Evolutionary conservation across 176 grass and related monocot species (phyloP), one percentile per base, ranked within the genome.

Genomic region (Ampelocalamus luodianensis): DNA sequence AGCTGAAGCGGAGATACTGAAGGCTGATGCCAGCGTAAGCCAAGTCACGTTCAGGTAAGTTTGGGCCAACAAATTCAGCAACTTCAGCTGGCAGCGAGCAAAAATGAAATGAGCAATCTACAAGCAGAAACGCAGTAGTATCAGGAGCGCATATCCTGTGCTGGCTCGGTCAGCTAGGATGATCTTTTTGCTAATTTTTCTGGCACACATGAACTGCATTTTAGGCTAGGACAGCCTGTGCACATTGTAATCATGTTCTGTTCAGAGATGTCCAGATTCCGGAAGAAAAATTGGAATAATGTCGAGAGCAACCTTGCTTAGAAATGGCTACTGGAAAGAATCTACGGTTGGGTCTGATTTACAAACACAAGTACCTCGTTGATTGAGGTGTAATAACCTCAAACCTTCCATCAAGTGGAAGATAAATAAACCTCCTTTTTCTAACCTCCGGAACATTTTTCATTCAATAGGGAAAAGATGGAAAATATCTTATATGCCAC

Each of bases 11-110:
- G 88, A 92, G 83, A 95, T 98, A 83, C 69, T 95, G 76, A 86
- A 83, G 78, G 83, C 91, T 68, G 89, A 90, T 66, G 55, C 87
- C 4, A 90, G 89, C 65, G 90, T 98, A 93, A 89, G 90, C 84
- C 83, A 98, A 86, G 89, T 98, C 54, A 95, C 39, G 75, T 95
- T 53, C 96, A 98, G 45, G 83, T 94, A 45, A 92, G 87, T 74
- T 85, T 98, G 73, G 91, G 93, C 20, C 85, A 86, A 77, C 90
- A 90, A 68, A 95, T 95, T 72, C 82, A 79, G 23, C 68, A 89
- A 64, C 90, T 81, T 93, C 86, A 84, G 40, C 78, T 89, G 64
- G 54, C 88, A 34, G 53, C 71, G 18, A 48, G 37, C 56, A 87
- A 69, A 79, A 39, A 60, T 11, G 23, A 78, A 54, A 20, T 48